A percentile compares a stretch with the other conserved stretches of the same genome.
These are phyloP conservation scores for Myriosclerotinia curreyana DNA, from an alignment of 2,329 filamentous ascomycete species.

Conservation along the genomic window DNA sequence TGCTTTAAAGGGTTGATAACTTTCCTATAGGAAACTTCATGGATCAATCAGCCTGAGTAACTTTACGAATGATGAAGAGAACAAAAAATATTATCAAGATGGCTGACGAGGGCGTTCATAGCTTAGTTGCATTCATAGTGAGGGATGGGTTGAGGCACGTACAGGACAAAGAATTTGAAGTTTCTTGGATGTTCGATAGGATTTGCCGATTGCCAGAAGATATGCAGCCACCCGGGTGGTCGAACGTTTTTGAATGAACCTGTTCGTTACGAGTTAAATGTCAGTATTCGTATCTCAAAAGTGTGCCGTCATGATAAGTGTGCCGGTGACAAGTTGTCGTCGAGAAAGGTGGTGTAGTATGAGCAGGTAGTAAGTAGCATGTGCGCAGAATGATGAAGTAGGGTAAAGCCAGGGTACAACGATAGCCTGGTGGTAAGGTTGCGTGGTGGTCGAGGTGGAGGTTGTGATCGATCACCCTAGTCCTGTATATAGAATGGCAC, in stretches of 20 bases:
- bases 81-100: conserved; percentile 3
- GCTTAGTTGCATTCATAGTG: conserved; percentile 21
- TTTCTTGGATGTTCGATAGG: conserved; percentile 32
- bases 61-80: conserved; percentile 8
- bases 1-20: conserved; percentile 24
- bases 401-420: conserved; percentile 10
- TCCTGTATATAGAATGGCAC: conserved; percentile 23
- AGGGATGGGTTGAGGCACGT: conserved; percentile 29
- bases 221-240: conserved; percentile 38
- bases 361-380: conserved; percentile 24
- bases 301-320: conserved; percentile 34
- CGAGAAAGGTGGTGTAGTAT: conserved; percentile 21
- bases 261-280: conserved; percentile 31
- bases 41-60: conserved; percentile 15
- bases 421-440: conserved; percentile 24
- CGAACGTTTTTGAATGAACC: conserved; percentile 28
- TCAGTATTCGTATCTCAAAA: conserved; percentile 27
- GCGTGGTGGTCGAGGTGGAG: conserved; percentile 23
- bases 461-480: conserved; percentile 13
- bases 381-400: conserved; percentile 19
- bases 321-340: conserved; percentile 31
- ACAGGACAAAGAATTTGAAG: conserved; percentile 33
- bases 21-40: conserved; percentile 6
- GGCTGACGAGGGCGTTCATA: conserved; percentile 21
- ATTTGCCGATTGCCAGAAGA: conserved; percentile 32